A percentile compares a stretch with the other conserved stretches of the same genome.
Evolutionary conservation across 352 stramenopile species (phyloP).

Genomic region (Aphanomyces euteiches): DNA sequence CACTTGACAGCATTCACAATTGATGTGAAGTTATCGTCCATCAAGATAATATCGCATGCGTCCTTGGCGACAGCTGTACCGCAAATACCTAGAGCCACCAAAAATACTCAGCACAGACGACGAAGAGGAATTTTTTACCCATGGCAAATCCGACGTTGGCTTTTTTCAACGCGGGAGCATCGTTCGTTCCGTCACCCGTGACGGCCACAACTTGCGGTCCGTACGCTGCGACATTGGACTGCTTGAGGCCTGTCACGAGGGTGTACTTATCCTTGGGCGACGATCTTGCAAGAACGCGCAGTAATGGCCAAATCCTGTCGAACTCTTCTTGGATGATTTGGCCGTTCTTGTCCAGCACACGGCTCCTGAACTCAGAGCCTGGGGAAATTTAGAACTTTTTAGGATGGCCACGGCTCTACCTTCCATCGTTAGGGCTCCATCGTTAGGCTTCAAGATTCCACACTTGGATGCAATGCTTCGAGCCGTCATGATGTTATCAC

Average conservation of each 20-base stretch:
- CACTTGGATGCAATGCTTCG: conserved; percentile 72
- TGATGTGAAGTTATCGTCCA: conserved; percentile 96
- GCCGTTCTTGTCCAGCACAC: conserved; percentile 58
- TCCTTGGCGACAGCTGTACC: conserved; percentile 94
- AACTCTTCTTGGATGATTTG: conserved; percentile 85
- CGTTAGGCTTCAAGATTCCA: conserved; percentile 54
- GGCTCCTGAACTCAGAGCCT: conserved; percentile 58
- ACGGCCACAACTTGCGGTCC: conserved; percentile 90
- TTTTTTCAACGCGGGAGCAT: conserved; percentile 94
- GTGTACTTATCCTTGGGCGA: conserved; percentile 97
- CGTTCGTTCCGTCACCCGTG: conserved; percentile 96
- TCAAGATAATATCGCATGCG: conserved; percentile 94
- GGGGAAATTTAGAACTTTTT: conserved; percentile 47
- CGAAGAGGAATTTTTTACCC: conserved; percentile 45
- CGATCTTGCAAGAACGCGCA: conserved; percentile 90
- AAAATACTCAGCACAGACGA: conserved; percentile 41
- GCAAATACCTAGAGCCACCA: conserved; percentile 67
- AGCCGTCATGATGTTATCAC: conserved; percentile 96
- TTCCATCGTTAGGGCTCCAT: conserved; percentile 64
- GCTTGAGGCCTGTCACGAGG: conserved; percentile 91
- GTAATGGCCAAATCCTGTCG: conserved; percentile 87
- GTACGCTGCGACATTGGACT: conserved; percentile 69
- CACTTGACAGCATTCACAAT: conserved; percentile 96
- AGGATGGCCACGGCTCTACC: conserved; percentile 24
- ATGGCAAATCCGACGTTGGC: conserved; percentile 97